Evolutionary conservation across 2,329 filamentous ascomycete genomes (phyloP).

Genomic region (Endoconidiophora polonica): DNA sequence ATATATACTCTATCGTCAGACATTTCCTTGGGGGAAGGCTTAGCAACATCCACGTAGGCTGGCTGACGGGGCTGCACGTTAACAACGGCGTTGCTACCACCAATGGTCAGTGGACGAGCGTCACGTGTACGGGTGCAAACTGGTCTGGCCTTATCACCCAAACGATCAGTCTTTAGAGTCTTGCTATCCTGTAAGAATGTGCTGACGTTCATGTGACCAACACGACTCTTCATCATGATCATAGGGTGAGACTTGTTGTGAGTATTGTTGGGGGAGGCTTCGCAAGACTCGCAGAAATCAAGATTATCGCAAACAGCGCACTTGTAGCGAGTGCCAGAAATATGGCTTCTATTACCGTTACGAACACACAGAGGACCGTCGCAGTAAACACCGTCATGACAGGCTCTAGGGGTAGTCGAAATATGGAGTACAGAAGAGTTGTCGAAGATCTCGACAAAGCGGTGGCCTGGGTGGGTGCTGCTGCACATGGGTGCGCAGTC

Average conservation of each 20-base stretch:
- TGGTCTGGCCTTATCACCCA: conserved; percentile 45
- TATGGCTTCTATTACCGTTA: conserved; percentile 46
- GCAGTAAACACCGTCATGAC: conserved; percentile 79
- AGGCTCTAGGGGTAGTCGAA: conserved; percentile 29
- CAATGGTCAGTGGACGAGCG: conserved; percentile 2
- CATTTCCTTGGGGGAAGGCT: conserved; percentile 7
- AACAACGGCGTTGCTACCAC: conserved; percentile 11
- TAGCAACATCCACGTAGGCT: conserved; percentile 1
- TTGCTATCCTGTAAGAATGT: conserved; percentile 53
- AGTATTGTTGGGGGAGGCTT: conserved; percentile 64
- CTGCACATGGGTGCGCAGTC: conserved; percentile 52
- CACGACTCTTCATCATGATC: conserved; percentile 90
- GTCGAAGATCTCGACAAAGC: conserved; percentile 56
- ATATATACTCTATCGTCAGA: no score
- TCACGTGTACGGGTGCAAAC: neutral
- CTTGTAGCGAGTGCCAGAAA: conserved; percentile 83
- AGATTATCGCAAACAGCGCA: conserved; percentile 89
- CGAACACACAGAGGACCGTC: conserved; percentile 72
- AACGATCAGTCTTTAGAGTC: conserved; percentile 44
- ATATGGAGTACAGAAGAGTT: conserved; percentile 35
- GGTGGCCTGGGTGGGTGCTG: conserved; percentile 62
- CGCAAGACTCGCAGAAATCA: conserved; percentile 89
- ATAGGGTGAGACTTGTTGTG: conserved; percentile 95
- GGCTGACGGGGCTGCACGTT: conserved; percentile 12
- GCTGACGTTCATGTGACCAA: conserved; percentile 73